Conservation (phyloP, 306 rosid genomes). For the Urtica urens region DNA sequence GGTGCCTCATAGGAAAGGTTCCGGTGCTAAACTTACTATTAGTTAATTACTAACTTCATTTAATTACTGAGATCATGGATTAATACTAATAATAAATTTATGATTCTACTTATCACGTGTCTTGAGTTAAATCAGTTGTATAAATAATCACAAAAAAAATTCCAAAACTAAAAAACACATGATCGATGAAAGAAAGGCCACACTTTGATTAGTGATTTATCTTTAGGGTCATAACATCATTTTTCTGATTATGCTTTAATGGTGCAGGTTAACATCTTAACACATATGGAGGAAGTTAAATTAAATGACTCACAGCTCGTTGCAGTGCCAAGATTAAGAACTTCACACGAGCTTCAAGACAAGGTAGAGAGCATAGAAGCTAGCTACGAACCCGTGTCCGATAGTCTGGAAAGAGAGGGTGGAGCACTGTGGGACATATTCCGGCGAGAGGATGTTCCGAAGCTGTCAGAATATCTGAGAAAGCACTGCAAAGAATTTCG, state of each 20-base stretch:
- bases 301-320: conserved; percentile 27
- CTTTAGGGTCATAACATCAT: background rate
- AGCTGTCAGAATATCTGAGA: conserved; percentile 52
- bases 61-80: no score
- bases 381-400: conserved; percentile 2
- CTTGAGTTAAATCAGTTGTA: no score
- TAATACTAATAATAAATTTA: no score
- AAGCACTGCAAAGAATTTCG: conserved; percentile 61
- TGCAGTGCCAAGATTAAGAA: conserved; percentile 42
- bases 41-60: no score
- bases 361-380: conserved; percentile 28
- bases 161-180: no score
- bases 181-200: no score
- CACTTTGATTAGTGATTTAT: no score
- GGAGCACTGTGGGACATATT: conserved; percentile 82
- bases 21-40: no score
- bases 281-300: conserved; percentile 54
- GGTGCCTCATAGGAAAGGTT: no score
- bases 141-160: no score
- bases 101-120: no score
- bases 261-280: conserved; percentile 67
- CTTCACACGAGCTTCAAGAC: conserved; percentile 55
- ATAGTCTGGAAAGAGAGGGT: conserved; percentile 24
- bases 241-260: conserved; percentile 17
- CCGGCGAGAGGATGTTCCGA: conserved; percentile 59